These are phyloP conservation scores for Penicillium dipodomyicola DNA, from an alignment of 495 filamentous ascomycete species.

Conservation along the genomic window DNA sequence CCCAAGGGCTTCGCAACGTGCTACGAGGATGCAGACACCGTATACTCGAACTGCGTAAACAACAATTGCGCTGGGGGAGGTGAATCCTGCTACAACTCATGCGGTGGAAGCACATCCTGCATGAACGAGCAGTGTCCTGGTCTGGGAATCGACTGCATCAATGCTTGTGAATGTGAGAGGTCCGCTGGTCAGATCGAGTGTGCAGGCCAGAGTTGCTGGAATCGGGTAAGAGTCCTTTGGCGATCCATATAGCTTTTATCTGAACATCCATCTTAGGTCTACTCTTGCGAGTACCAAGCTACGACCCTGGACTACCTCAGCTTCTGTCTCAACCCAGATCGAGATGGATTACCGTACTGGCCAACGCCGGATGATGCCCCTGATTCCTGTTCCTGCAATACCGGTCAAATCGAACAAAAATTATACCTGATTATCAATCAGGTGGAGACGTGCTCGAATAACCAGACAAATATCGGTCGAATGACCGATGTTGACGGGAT, in stretches of 20 bases:
- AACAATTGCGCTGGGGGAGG: conserved; percentile 18
- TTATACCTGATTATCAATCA: background rate
- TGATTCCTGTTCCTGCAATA: conserved; percentile 27
- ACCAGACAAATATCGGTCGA: conserved; percentile 9
- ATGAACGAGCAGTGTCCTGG: conserved; percentile 16
- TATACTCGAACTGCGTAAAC: conserved; percentile 17
- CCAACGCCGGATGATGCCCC: conserved; percentile 24
- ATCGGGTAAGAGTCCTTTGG: conserved; percentile 16
- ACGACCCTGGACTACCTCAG: conserved; percentile 14
- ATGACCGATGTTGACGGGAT: background rate
- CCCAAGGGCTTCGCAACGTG: conserved; percentile 17
- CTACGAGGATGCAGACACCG: conserved; percentile 13
- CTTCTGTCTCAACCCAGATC: conserved; percentile 7
- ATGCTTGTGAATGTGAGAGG: conserved; percentile 17
- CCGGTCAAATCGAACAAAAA: conserved; percentile 16
- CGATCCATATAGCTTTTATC: background rate
- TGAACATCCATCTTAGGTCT: conserved; percentile 15
- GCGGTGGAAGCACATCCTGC: conserved; percentile 14
- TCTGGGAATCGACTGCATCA: conserved; percentile 19
- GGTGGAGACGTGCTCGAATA: conserved; percentile 7
- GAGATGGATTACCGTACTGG: conserved; percentile 23
- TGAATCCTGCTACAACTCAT: conserved; percentile 13
- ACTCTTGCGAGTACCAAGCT: conserved; percentile 30
- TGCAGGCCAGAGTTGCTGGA: conserved; percentile 24
- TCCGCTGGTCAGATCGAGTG: conserved; percentile 21